These are phyloP conservation scores for Botrytis cinerea DNA, from an alignment of 2,329 filamentous ascomycete genomes.

Conservation along the genomic window DNA sequence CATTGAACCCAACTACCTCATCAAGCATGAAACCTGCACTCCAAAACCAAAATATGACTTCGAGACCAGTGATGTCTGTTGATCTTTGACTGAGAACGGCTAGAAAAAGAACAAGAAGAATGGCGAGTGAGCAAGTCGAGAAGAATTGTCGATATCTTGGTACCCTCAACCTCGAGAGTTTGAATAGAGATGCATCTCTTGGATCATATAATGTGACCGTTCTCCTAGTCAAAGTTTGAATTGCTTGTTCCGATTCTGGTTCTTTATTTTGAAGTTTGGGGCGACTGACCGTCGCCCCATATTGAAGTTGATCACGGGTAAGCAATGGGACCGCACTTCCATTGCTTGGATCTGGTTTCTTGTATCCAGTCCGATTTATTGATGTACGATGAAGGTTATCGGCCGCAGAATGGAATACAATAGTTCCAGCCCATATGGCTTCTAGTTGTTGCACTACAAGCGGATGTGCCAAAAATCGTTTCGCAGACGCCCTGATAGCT, in stretches of 20 bases:
- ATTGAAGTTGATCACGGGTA: slow-evolving; percentile 35
- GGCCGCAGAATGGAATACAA: slow-evolving; percentile 88
- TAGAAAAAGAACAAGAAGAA: slow-evolving; percentile 82
- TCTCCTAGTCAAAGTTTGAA: slow-evolving; percentile 43
- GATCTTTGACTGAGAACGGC: slow-evolving; percentile 78
- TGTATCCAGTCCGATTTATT: slow-evolving; percentile 25
- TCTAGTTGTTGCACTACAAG: slow-evolving; percentile 93
- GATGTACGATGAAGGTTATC: slow-evolving; percentile 68
- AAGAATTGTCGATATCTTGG: slow-evolving; percentile 90
- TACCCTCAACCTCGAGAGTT: slow-evolving; percentile 85
- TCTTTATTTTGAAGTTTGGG: background rate
- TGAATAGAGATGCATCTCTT: slow-evolving; percentile 84
- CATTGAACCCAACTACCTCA: slow-evolving; percentile 92
- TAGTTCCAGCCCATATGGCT: slow-evolving; percentile 93
- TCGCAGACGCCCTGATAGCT: slow-evolving; percentile 88
- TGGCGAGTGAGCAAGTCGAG: slow-evolving; percentile 82
- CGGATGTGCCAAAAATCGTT: slow-evolving; percentile 88
- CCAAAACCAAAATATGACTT: slow-evolving; percentile 97
- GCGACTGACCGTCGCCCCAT: slow-evolving; percentile 42
- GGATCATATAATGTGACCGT: slow-evolving; percentile 89
- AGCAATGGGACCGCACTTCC: slow-evolving; percentile 21
- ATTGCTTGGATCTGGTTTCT: slow-evolving; percentile 28
- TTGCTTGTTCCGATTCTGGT: slow-evolving; percentile 33
- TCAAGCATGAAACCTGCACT: slow-evolving; percentile 96
- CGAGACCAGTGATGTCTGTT: slow-evolving; percentile 76